A percentile compares a stretch with the other conserved stretches of the same genome.
Conservation (phyloP, 202 grass and related monocot species). For the Hordeum pubiflorum region DNA sequence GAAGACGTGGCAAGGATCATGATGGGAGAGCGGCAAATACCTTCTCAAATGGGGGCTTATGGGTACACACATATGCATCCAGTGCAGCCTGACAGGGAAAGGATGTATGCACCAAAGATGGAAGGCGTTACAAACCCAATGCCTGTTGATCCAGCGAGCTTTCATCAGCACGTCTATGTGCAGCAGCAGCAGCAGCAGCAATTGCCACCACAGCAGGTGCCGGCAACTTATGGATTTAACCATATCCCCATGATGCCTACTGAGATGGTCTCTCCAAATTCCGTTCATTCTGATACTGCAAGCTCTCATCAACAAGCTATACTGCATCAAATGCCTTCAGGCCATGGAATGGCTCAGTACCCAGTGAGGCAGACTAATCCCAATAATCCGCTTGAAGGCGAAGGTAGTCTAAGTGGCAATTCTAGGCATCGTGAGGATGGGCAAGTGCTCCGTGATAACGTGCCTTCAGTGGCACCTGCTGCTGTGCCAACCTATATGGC, state of each 20-base stretch:
- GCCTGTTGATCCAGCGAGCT: slow-evolving; percentile 35
- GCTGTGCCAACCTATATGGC: slow-evolving; percentile 42
- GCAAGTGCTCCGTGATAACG: slow-evolving; percentile 26
- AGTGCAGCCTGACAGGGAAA: slow-evolving; percentile 31
- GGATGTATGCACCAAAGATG: slow-evolving; percentile 24
- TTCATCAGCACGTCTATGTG: slow-evolving; percentile 49
- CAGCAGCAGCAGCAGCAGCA: slow-evolving; percentile 42
- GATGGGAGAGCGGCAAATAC: slow-evolving; percentile 32
- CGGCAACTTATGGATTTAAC: slow-evolving; percentile 36
- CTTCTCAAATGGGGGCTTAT: slow-evolving; percentile 48
- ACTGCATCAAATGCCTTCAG: slow-evolving; percentile 37
- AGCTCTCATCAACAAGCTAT: slow-evolving; percentile 28
- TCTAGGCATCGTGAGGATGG: slow-evolving; percentile 44
- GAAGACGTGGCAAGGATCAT: slow-evolving; percentile 73
- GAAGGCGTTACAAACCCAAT: slow-evolving; percentile 34
- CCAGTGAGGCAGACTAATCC: slow-evolving; percentile 24
- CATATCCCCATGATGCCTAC: slow-evolving; percentile 36
- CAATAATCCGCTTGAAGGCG: slow-evolving; percentile 30
- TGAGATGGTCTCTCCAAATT: slow-evolving; percentile 48
- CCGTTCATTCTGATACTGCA: slow-evolving; percentile 21
- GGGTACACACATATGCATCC: slow-evolving; percentile 58
- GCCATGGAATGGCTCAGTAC: slow-evolving; percentile 34
- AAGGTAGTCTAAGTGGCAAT: slow-evolving; percentile 51
- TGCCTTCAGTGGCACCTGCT: slow-evolving; percentile 17
- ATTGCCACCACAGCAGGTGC: slow-evolving; percentile 26